Percentiles rank a stretch among this genome's conserved stretches.
Evolutionary conservation across 2,329 filamentous ascomycete genomes (phyloP).

Genomic region (Aureobasidium subglaciale): DNA sequence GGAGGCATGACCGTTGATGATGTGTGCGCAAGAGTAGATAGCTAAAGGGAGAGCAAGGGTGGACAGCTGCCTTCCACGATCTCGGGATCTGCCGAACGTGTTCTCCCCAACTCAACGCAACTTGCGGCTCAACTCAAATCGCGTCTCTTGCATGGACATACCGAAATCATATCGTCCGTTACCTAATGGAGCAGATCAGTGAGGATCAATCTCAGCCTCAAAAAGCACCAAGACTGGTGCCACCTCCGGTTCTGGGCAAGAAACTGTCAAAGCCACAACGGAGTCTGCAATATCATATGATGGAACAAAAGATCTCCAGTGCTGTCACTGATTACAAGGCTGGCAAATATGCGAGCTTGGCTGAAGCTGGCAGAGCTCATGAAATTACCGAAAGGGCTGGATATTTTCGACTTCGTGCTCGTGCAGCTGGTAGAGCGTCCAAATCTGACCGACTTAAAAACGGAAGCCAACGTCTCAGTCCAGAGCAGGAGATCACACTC

Average conservation of each 20-base stretch:
- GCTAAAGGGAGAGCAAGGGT: background rate
- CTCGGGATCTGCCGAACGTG: background rate
- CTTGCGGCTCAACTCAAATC: slow-evolving; percentile 1
- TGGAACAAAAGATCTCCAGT: background rate
- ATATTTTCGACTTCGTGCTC: slow-evolving; percentile 5
- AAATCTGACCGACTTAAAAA: slow-evolving; percentile 6
- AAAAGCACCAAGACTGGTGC: slow-evolving; percentile 1
- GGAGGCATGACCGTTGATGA: too few species aligned
- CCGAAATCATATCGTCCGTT: background rate
- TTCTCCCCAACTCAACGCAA: slow-evolving; percentile 6
- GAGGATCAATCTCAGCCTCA: slow-evolving; percentile 1
- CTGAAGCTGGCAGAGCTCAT: slow-evolving; percentile 3
- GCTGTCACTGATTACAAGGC: slow-evolving; percentile 6
- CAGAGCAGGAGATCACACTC: background rate
- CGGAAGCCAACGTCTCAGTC: slow-evolving; percentile 5
- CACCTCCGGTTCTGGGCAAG: background rate
- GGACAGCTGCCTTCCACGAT: background rate
- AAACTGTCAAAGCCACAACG: background rate
- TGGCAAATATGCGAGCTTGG: slow-evolving; percentile 2
- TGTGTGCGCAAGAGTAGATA: too few species aligned
- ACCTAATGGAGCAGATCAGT: background rate
- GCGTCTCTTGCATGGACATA: background rate
- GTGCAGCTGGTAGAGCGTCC: slow-evolving; percentile 1
- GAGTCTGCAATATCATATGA: background rate
- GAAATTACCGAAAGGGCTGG: background rate